Base-by-base conservation (phyloP, 345 rosid species). In the Noccaea bulbosa region DNA sequence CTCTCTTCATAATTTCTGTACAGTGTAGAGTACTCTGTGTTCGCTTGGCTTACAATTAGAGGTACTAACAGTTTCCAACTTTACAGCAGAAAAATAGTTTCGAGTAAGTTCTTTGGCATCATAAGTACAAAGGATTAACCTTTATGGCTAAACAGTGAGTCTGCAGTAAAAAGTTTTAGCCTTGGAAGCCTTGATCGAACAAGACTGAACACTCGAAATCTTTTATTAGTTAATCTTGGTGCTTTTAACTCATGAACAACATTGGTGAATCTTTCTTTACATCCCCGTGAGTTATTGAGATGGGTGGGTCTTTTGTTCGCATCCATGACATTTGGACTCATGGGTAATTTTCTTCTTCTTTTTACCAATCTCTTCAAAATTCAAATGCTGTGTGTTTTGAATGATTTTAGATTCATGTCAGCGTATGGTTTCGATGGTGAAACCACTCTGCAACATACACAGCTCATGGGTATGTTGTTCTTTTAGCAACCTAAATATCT, bases 231-330 rank as follows among this genome's bases (percentile, higher is more conserved):
- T 55, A 37, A 17, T 57, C 12, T 49, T 49, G 69, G 24, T 65
- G 14, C 37, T 65, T 65, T 33, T 27, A 27, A 44, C 32, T 44
- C 17, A 27, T 37, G 14, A 44, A 34, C 54, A 33, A 62, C 75
- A 8, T 63, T 62, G 44, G 11, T 72, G 52, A 30, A 56, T 48
- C 51, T 2, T 73, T 62, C n/a, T 44, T 64, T 55, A 43, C 62
- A 30, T 52, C 27, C 45, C n/a, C 14, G 12, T 8, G 57, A 34
- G 12, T 12, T 35, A 16, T 40, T 32, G 35, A 50, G 35, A 16
- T 20, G 22, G 22, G 22, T 20, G 22, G 22, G 22, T 20, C 22
- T 20, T 20, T 20, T 20, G 22, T 20, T 20, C 22, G 22, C 22
- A 20, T 51, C 68, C 53, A 34, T 71, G 45, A 15, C 45, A 51